Evolutionary conservation across 768 basidiomycete genomes (phyloP), one percentile per base, ranked within the genome.

Genomic region (Tephrocybe rancida): DNA sequence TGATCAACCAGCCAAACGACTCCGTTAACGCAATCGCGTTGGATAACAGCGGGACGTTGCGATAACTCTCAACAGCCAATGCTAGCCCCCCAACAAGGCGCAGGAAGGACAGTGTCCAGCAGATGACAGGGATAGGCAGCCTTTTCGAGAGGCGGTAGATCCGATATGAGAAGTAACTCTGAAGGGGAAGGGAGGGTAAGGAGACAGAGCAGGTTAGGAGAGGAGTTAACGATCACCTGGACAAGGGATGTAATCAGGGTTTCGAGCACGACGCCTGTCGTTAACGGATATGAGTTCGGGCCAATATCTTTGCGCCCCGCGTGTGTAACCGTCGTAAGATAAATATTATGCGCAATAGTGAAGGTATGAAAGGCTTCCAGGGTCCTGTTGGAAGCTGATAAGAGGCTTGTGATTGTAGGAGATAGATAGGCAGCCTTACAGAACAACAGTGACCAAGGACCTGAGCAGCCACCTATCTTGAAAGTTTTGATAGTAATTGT

Each of bases 1-100:
- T 65, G 26, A 70, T 58, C n/a, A 67, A 35, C 68, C 68, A 68
- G 2, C 60, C 64, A 47, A 56, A 63, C 11, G 34, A 56, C n/a
- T 54, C 42, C 26, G 61, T 58, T 22, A 62, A 18, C 3, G 34
- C 21, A 22, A 67, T 61, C 25, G 58, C 58, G 44, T 65, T 56
- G 3, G 64, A 60, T 37, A 66, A 57, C 27, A 43, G 56, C 1
- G 64, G 58, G 13, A 68, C 58, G 32, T 67, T 61, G 1, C 62
- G 24, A 51, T 62, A 65, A 43, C 60, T 55, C 35, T 55, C 62
- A 3, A 42, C 61, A 5, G 60, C 57, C 24, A 65, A 39, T 3
- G 47, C 53, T 1, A 67, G 14, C 5, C 64, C 62, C 1, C 59
- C 52, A 0, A 45, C 54, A 11, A 67, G 54, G 1, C 66, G 62